Evolutionary conservation across 83 land plant genomes (phyloP).

Genomic region (Picea engelmannii): DNA sequence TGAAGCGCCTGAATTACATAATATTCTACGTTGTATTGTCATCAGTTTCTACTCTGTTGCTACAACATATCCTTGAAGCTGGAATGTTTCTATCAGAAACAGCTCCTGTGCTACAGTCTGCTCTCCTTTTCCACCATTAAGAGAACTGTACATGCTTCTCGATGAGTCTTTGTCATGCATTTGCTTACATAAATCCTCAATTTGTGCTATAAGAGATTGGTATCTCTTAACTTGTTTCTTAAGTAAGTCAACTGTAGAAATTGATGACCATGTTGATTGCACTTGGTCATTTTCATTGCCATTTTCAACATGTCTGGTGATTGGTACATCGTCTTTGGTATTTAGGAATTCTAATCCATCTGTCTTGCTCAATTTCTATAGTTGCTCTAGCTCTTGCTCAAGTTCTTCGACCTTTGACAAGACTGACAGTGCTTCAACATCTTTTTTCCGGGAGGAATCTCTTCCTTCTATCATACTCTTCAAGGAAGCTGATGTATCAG

Average conservation of each 20-base stretch:
- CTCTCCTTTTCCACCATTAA: constrained; percentile 18
- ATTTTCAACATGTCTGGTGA: constrained; percentile 6
- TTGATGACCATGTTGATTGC: constrained; percentile 18
- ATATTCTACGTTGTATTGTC: constrained; percentile 45
- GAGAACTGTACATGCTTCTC: constrained; percentile 14
- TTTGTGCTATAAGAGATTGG: constrained; percentile 60
- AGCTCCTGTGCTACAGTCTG: constrained; percentile 37
- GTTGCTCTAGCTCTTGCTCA: constrained; percentile 50
- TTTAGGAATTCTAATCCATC: neutral
- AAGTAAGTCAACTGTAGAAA: constrained; percentile 34
- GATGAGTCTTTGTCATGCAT: constrained; percentile 40
- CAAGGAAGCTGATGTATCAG: neutral
- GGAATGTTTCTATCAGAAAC: constrained; percentile 69
- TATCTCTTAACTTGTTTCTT: constrained; percentile 65
- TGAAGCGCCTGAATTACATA: constrained; percentile 14
- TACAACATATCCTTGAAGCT: constrained; percentile 71
- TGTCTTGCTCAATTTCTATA: constrained; percentile 56
- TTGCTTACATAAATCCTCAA: constrained; percentile 56
- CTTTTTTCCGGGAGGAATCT: constrained; percentile 41
- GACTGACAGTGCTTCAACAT: constrained; percentile 64
- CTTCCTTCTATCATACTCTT: neutral
- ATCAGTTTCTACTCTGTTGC: constrained; percentile 69
- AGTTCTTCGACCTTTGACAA: constrained; percentile 68
- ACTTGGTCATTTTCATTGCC: constrained; percentile 15
- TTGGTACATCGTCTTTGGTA: neutral